Percentiles rank a stretch among this genome's conserved stretches.
phyloP scores from a whole-genome alignment of 176 grass and related monocot genomes.

The Eleusine coracana region DNA sequence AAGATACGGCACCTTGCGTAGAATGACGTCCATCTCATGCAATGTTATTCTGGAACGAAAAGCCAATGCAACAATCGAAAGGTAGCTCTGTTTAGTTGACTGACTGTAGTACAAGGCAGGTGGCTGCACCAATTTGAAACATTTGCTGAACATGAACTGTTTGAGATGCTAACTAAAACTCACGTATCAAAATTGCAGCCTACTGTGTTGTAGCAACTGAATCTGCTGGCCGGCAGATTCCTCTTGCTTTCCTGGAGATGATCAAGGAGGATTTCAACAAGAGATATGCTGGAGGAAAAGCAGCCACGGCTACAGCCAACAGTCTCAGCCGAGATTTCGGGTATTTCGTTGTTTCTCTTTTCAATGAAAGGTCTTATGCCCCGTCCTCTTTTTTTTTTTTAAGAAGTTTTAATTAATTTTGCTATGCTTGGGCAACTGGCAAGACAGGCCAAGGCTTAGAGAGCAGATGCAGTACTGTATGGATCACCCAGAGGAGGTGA shows the following conservation, averaged over 20 bases:
- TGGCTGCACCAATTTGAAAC: no score
- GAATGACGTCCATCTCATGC: neutral
- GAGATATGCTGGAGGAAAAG: slow-evolving; percentile 74
- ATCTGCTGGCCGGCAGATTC: slow-evolving; percentile 63
- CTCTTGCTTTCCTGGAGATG: slow-evolving; percentile 78
- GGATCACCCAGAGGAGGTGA: slow-evolving; percentile 75
- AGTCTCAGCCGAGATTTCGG: slow-evolving; percentile 84
- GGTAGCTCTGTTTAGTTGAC: neutral
- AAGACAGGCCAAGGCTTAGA: slow-evolving; percentile 63
- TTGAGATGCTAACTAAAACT: neutral
- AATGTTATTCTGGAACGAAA: neutral
- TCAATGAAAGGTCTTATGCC: no score
- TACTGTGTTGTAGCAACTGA: slow-evolving; percentile 74
- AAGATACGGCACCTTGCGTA: no score
- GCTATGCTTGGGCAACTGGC: neutral
- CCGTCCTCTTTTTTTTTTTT: no score
- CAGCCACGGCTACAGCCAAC: slow-evolving; percentile 68
- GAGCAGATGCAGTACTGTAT: slow-evolving; percentile 89
- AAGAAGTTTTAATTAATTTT: no score
- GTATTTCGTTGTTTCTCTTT: slow-evolving; percentile 31
- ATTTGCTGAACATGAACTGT: neutral
- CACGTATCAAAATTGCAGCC: slow-evolving; percentile 43
- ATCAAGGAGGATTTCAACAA: slow-evolving; percentile 78
- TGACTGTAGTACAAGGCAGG: neutral
- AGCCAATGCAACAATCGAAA: neutral